Conservation (phyloP, 208 protist genomes). For the Leishmania arabica region DNA sequence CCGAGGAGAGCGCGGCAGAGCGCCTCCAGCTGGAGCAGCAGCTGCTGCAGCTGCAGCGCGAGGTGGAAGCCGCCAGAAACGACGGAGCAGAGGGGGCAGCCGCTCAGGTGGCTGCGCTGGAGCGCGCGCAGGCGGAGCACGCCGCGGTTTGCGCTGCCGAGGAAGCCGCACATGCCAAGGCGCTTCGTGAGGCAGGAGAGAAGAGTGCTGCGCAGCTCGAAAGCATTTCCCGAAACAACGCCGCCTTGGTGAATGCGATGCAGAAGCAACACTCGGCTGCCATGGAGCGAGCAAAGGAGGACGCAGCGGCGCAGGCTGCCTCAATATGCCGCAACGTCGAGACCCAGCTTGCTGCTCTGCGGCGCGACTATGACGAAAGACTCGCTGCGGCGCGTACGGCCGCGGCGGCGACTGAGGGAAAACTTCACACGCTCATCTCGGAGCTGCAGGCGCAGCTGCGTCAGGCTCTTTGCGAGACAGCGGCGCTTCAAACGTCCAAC, state of each 20-base stretch:
- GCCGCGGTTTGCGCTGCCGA: conserved; percentile 9
- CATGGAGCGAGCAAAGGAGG: conserved; percentile 21
- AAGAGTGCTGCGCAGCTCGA: conserved; percentile 13
- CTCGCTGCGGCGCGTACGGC: conserved; percentile 13
- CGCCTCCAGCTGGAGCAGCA: conserved; percentile 33
- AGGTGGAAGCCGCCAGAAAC: conserved; percentile 21
- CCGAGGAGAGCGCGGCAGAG: conserved; percentile 21
- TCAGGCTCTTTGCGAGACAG: conserved; percentile 11
- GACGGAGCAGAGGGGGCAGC: conserved; percentile 8
- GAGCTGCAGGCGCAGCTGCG: conserved; percentile 28
- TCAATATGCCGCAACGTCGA: conserved; percentile 9
- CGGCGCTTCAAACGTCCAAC: conserved; percentile 19
- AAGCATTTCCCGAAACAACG: conserved; percentile 15
- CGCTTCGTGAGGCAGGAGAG: conserved; percentile 14
- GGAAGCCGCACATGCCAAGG: conserved; percentile 19
- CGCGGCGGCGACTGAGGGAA: conserved; percentile 14
- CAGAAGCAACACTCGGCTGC: conserved; percentile 23
- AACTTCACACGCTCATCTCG: conserved; percentile 26
- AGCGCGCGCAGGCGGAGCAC: conserved; percentile 22
- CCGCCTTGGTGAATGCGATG: conserved; percentile 19
- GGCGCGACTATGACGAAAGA: conserved; percentile 13
- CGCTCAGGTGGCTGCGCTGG: conserved; percentile 23
- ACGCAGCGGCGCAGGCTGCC: neutral
- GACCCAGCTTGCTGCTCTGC: conserved; percentile 11
- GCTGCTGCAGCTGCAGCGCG: conserved; percentile 20